These are phyloP conservation scores for Tetragonia tetragonoides DNA, from an alignment of 148 eudicot species.

Conservation along the genomic window DNA sequence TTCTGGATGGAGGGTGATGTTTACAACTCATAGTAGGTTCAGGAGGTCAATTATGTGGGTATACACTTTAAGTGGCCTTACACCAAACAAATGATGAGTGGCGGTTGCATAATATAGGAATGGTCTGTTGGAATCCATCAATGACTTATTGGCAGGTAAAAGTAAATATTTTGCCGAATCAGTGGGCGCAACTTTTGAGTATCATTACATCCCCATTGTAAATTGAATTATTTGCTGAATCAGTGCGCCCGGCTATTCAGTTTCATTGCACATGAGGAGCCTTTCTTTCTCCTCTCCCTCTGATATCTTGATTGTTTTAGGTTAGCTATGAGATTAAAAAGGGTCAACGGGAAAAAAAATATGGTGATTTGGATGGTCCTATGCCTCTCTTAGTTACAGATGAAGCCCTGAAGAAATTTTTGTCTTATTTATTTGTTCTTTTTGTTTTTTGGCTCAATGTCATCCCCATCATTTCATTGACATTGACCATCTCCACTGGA, in stretches of 20 bases:
- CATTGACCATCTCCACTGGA: not conserved
- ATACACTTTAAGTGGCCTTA: not conserved
- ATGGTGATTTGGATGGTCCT: not conserved
- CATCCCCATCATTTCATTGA: not conserved
- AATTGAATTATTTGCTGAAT: too few relatives aligned
- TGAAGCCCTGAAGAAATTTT: not conserved
- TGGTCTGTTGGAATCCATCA: not conserved
- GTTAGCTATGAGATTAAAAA: not conserved
- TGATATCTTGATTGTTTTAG: not conserved
- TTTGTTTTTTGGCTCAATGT: not conserved
- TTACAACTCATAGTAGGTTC: not conserved
- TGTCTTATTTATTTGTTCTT: not conserved
- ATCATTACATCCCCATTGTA: too few relatives aligned
- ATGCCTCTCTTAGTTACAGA: not conserved
- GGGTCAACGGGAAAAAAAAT: not conserved
- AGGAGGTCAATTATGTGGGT: conserved; percentile 4
- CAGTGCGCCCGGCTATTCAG: too few relatives aligned
- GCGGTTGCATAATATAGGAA: not conserved
- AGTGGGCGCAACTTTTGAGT: too few relatives aligned
- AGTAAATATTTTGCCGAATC: not conserved
- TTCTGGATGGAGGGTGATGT: not conserved
- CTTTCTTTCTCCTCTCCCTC: too few relatives aligned
- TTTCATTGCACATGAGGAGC: too few relatives aligned
- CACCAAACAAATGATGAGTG: not conserved
- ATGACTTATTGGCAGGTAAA: not conserved